Base-by-base conservation (phyloP, 1,284 basidiomycete species). In the Pascua sp. region DNA sequence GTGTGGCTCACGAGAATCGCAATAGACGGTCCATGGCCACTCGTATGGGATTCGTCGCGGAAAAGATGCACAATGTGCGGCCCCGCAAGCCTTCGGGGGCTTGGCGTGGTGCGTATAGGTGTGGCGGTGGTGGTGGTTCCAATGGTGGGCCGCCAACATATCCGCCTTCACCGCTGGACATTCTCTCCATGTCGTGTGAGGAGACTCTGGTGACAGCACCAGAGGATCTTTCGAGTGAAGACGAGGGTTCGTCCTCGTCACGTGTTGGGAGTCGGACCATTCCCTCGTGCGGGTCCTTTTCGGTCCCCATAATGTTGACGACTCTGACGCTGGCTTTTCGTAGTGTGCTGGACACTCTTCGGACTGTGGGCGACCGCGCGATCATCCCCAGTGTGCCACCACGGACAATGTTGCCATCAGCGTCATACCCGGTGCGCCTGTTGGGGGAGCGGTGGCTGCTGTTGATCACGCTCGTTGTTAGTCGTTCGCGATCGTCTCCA, bases 21-120 rank as follows among this genome's bases (percentile, higher is more conserved):
- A 95, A 79, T 51, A 89, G 78, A n/a, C 79, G 77, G 70, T 86
- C 89, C 69, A 89, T 81, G 1, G 80, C 75, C 47, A 83, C 75
- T 17, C 91, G 83, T 10, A 91, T 55, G 58, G 69, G 77, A 76
- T 83, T 92, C 1, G 81, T 80, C 4, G 89, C 84, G 7, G 88
- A 87, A 61, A 97, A 83, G 56, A 87, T 80, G 10, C 90, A 86
- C 46, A 98, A 78, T 10, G 91, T 90, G 42, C 85, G 82, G 8
- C 94, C 92, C 60, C 91, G 84, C 47, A 95, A 80, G n/a, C 46
- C 48, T 18, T 17, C 39, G 40, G 24, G 40, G 52, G 39, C 44
- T n/a, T 24, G 53, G 41, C 18, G 32, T 32, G 15, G 40, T 42
- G 40, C 60, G 39, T 67, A 65, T 48, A 60, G 60, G 5, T 66